Evolutionary conservation across 164 flowering plant species (phyloP), one percentile per base, ranked within the genome.

Genomic region (Liriodendron chinense): DNA sequence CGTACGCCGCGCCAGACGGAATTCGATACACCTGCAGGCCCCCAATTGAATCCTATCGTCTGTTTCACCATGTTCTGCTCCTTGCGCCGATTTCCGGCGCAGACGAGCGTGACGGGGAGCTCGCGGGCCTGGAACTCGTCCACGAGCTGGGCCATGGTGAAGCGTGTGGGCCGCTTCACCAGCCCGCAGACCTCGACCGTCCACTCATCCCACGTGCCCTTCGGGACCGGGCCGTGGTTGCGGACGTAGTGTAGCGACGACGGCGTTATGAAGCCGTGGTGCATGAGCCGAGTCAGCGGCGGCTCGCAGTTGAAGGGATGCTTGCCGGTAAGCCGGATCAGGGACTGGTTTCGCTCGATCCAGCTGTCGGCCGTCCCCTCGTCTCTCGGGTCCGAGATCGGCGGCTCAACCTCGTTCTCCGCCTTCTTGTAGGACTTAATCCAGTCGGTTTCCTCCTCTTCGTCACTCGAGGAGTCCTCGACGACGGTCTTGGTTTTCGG

Each of bases 1-100:
- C 86, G 87, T 9, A 87, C 93, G 1, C 99, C 99, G 1, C 90
- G 84, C 99, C 99, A 96, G 71, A 96, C 92, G 18, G 97, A 85
- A 3, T 97, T 96, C 3, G 99, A 96, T 0, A 92, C 75, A 0
- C 86, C 99, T 0, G 94, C 91, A 0, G 97, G 79, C 2, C 99
- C 99, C 99, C 99, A 96, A 84, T 94, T 96, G 84, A 96, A 96
- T 1, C 99, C 99, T 28, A 92, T 86, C 1, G 94, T 90, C 72
- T 94, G 83, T 34, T 92, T 89, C 20, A 88, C 87, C 97, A 91
- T 89, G 85, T 96, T 96, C 75, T 96, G 99, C 79, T 96, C 99
- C 74, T 94, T 96, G 0, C 97, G 80, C 2, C 98, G 81, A 83
- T 96, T 96, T 0, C 99, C 99, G 5, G 99, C 98, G 80, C 99